Evolutionary conservation across 352 stramenopile genomes (phyloP), one percentile per base, ranked within the genome.

Genomic region (Phytopythium mirpurense): DNA sequence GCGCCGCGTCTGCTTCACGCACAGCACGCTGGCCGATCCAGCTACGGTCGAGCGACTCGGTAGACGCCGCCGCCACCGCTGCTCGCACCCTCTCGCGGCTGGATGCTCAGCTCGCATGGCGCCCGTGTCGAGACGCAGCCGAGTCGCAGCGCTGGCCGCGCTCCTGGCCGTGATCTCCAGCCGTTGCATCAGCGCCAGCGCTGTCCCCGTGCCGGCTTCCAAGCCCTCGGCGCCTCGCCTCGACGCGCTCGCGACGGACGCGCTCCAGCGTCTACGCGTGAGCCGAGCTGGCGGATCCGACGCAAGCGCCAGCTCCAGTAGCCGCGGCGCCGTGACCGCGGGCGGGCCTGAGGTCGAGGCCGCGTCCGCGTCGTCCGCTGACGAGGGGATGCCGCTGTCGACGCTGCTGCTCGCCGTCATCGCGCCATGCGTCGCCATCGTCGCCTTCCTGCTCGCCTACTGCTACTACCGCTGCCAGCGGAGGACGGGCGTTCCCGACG

Each of bases 381-480:
- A 29, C 46, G 34, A 42, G 5, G 29, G 27, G 19, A 26, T 42
- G 46, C 15, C 46, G n/a, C 12, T 40, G 46, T 42, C 31, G 46
- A 54, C 48, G 23, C 35, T 54, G 34, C 48, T 54, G 23, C 48
- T 54, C 32, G 48, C 48, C 21, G 42, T 45, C 48, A 24, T 54
- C 2, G 34, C 48, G 11, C 48, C 48, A 1, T 54, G 48, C 35
- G 34, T 37, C 34, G 48, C 48, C 21, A 16, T 54, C 34, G 37
- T 36, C 32, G 48, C 48, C 4, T 54, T 54, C 48, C 34, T 54
- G 16, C 48, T 54, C 48, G 26, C n/a, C 34, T 54, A 54, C 48
- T 54, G 34, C 48, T 44, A 36, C 29, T 44, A 45, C 34, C 48
- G 48, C 2, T 24, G 48, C 48, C 43, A 45, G 34, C 47, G 47